A percentile compares a stretch with the other conserved stretches of the same genome.
These are phyloP conservation scores for Ganoderma meredithae DNA, from an alignment of 1,284 basidiomycete genomes.

Conservation along the genomic window DNA sequence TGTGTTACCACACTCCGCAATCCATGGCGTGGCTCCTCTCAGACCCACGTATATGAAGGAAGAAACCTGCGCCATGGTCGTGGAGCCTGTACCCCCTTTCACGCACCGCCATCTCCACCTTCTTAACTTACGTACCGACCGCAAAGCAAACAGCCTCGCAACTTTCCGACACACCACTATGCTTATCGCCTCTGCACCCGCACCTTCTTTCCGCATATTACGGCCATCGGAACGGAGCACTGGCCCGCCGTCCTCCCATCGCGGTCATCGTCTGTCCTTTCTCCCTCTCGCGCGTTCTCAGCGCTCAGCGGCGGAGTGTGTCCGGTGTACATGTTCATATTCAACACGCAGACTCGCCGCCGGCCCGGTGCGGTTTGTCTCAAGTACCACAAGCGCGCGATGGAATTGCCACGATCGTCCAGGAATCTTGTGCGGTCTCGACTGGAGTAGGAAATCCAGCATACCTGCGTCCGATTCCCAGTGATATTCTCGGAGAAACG, in stretches of 20 bases:
- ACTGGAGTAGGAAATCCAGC: not conserved
- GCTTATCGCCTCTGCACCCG: constrained; percentile 1
- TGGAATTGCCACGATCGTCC: constrained; percentile 1
- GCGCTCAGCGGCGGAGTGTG: not conserved
- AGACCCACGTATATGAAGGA: not conserved
- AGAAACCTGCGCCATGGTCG: not conserved
- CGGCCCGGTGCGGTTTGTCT: too few species aligned
- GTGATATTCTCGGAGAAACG: constrained; percentile 18
- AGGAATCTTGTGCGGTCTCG: not conserved
- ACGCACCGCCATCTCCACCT: not conserved
- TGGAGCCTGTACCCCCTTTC: not conserved
- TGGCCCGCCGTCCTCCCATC: not conserved
- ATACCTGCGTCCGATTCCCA: constrained; percentile 7
- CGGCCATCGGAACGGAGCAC: not conserved
- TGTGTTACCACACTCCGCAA: not conserved
- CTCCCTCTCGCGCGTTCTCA: not conserved
- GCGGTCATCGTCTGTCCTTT: constrained; percentile 5
- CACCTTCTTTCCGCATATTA: not conserved
- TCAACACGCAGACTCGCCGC: too few species aligned
- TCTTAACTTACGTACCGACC: not conserved
- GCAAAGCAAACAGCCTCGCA: not conserved
- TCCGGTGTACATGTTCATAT: not conserved
- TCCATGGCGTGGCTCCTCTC: not conserved
- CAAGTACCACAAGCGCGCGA: not conserved
- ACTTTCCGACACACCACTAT: not conserved